Percentiles rank a stretch among this genome's conserved stretches.
These are phyloP conservation scores for Fusarium stilboides DNA, from an alignment of 2,329 filamentous ascomycete species.

Conservation along the genomic window DNA sequence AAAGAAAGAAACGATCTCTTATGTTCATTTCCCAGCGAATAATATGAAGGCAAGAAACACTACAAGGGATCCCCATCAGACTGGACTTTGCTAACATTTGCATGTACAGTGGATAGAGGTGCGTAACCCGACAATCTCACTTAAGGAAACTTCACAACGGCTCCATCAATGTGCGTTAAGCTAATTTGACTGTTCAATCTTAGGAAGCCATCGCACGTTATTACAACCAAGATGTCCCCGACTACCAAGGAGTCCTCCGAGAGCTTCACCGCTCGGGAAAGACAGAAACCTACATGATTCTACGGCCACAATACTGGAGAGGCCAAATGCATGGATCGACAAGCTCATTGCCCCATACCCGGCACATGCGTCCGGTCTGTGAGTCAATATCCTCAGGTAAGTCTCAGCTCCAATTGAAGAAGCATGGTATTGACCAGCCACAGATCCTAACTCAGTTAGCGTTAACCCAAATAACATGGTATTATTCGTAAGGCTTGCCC, in stretches of 20 bases:
- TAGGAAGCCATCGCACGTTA: neutral
- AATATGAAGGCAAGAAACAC: neutral
- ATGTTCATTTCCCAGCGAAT: neutral
- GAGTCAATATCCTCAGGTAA: neutral
- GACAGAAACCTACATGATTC: constrained; percentile 1
- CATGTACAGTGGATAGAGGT: too few relatives aligned
- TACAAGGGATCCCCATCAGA: too few relatives aligned
- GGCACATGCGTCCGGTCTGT: neutral
- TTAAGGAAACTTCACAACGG: too few relatives aligned
- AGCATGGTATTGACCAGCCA: neutral
- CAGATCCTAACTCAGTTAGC: neutral
- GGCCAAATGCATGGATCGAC: neutral
- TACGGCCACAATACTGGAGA: neutral
- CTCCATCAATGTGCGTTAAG: too few relatives aligned
- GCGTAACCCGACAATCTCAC: too few relatives aligned
- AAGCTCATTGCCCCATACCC: neutral
- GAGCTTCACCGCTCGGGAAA: neutral
- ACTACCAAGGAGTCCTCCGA: neutral
- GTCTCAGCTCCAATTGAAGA: neutral
- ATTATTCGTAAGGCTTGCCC: neutral
- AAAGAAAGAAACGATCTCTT: neutral
- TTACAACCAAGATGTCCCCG: neutral
- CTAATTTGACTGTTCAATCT: neutral
- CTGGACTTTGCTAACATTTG: too few relatives aligned
- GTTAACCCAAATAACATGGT: neutral